Evolutionary conservation across 306 rosid genomes (phyloP).

Genomic region (Cyclanthera cordifolia): DNA sequence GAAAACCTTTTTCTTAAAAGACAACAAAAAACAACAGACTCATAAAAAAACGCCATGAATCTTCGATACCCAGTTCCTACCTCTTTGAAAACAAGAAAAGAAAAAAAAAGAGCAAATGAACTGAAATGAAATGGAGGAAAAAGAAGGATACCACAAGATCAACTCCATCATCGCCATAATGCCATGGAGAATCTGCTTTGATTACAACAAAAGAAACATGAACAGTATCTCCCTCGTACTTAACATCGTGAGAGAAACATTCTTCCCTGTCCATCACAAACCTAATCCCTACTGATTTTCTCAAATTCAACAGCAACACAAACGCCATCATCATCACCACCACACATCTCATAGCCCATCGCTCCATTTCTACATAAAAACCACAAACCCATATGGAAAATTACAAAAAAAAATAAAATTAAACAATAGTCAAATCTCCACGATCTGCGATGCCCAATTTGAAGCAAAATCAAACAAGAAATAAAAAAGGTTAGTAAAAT

Average conservation of each 20-base stretch:
- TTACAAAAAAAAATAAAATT: background rate
- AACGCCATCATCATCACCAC: constrained; percentile 27
- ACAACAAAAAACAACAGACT: background rate
- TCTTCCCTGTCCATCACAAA: constrained; percentile 78
- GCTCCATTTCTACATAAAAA: constrained; percentile 15
- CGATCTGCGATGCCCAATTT: background rate
- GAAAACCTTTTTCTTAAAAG: background rate
- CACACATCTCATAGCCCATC: constrained; percentile 23
- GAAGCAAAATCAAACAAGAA: background rate
- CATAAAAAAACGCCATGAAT: background rate
- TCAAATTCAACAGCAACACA: constrained; percentile 22
- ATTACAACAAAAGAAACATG: constrained; percentile 82
- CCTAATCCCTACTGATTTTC: constrained; percentile 48
- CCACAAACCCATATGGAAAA: constrained; percentile 26
- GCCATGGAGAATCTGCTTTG: constrained; percentile 72
- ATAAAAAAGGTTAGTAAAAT: background rate
- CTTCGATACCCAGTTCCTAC: background rate
- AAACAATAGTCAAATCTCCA: background rate
- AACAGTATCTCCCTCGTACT: constrained; percentile 75
- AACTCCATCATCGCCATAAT: constrained; percentile 46
- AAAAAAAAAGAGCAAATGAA: background rate
- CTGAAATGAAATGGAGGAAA: background rate
- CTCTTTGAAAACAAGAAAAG: background rate
- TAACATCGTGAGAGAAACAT: constrained; percentile 65
- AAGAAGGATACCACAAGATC: constrained; percentile 64